Evolutionary conservation across 2,329 filamentous ascomycete species (phyloP).

Genomic region (Trichoderma sp.): DNA sequence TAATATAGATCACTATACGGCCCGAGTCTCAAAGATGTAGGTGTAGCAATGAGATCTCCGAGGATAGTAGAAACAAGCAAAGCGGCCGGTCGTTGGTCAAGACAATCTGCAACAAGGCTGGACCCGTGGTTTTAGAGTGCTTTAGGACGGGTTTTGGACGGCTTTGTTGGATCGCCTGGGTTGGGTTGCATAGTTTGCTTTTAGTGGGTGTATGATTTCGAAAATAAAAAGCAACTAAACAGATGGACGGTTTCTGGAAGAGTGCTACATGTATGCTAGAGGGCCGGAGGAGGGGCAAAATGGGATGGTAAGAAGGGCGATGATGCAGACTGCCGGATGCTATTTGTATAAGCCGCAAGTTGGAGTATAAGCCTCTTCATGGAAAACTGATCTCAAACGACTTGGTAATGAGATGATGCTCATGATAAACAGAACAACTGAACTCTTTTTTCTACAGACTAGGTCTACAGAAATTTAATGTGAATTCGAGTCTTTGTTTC

Average conservation of each 20-base stretch:
- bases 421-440: not conserved
- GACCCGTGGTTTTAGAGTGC: not conserved
- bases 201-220: conserved; percentile 17
- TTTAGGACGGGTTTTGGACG: not conserved
- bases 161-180: not conserved
- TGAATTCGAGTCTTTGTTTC: not conserved
- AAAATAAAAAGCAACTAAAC: not conserved
- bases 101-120: not conserved
- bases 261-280: not conserved
- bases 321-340: not conserved
- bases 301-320: not conserved
- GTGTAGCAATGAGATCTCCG: not conserved
- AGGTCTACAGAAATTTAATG: not conserved
- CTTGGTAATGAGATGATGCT: not conserved
- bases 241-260: not conserved
- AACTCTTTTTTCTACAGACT: rapidly evolving
- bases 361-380: not conserved
- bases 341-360: not conserved
- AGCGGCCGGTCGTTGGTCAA: not conserved
- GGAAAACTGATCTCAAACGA: not conserved
- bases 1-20: not conserved
- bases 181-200: not conserved
- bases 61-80: not conserved
- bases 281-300: not conserved
- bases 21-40: too few relatives aligned